Percentiles rank a stretch among this genome's conserved stretches.
Conservation (phyloP, 768 basidiomycete genomes). For the Crassisporium funariophilum region DNA sequence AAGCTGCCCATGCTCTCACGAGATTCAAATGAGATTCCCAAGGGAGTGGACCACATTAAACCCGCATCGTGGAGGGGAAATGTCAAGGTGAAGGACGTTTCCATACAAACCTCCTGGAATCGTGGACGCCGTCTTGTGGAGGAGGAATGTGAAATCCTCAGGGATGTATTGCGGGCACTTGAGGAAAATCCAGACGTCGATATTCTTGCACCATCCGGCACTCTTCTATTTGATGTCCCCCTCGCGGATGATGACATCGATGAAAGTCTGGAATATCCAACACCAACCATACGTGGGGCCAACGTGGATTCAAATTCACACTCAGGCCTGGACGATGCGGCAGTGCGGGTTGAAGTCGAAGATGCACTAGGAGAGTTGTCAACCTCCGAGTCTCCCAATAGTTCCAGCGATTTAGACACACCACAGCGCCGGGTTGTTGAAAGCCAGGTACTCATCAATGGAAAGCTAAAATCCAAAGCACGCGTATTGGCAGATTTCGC, state of each 20-base stretch:
- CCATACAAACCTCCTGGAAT: constrained; percentile 33
- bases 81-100: constrained; percentile 25
- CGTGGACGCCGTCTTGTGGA: constrained; percentile 23
- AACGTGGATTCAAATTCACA: background rate
- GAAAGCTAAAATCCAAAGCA: constrained; percentile 11
- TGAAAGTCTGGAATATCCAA: constrained; percentile 18
- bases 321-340: background rate
- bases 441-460: constrained; percentile 5
- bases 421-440: background rate
- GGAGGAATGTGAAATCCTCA: constrained; percentile 6
- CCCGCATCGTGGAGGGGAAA: constrained; percentile 38
- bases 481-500: constrained; percentile 8
- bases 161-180: constrained; percentile 2
- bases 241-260: constrained; percentile 21
- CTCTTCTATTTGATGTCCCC: constrained; percentile 14
- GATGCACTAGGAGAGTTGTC: constrained; percentile 5
- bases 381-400: background rate
- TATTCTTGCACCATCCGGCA: constrained; percentile 20
- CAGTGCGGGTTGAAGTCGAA: constrained; percentile 17
- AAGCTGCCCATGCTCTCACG: constrained; percentile 29
- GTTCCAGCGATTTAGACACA: background rate
- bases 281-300: background rate
- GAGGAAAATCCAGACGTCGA: constrained; percentile 1
- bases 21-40: constrained; percentile 21
- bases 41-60: constrained; percentile 34